Conservation (phyloP, 2,329 filamentous ascomycete genomes). For the Claviceps sorghi region DNA sequence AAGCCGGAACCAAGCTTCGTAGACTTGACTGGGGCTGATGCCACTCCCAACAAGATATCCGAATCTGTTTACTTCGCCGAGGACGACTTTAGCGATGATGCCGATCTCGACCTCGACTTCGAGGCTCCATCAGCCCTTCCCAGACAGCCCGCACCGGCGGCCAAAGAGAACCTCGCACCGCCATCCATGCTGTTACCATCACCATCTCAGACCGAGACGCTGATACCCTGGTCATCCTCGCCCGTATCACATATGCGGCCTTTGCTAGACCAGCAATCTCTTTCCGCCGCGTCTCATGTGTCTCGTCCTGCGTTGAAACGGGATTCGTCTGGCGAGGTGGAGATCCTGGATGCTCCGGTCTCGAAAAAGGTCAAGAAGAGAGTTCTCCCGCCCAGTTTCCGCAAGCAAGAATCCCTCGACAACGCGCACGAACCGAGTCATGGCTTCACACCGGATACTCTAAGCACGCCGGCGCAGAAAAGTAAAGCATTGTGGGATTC, state of each 20-base stretch:
- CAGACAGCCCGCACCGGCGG: conserved; percentile 13
- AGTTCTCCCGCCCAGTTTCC: conserved; percentile 40
- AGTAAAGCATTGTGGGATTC: conserved; percentile 49
- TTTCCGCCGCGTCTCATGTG: conserved; percentile 8
- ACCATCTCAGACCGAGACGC: conserved; percentile 13
- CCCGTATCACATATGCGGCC: conserved; percentile 34
- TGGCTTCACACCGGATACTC: conserved; percentile 2
- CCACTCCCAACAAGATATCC: conserved; percentile 11
- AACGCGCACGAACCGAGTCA: conserved; percentile 16
- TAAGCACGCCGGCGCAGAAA: conserved; percentile 20
- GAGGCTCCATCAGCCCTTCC: conserved; percentile 43
- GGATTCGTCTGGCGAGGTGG: conserved; percentile 20
- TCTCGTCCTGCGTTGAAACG: conserved; percentile 26
- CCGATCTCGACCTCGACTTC: conserved; percentile 56
- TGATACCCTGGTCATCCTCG: conserved; percentile 61
- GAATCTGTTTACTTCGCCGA: conserved; percentile 49
- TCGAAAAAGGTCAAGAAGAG: conserved; percentile 42
- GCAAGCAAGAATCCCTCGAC: conserved; percentile 17
- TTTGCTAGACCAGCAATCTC: conserved; percentile 14
- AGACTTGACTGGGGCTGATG: conserved; percentile 19
- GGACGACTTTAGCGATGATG: conserved; percentile 78
- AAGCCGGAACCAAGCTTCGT: conserved; percentile 16
- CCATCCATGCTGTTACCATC: conserved; percentile 15
- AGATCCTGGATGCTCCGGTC: conserved; percentile 11
- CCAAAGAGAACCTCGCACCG: conserved; percentile 15